These are phyloP conservation scores for Fusarium sp. DNA, from an alignment of 2,329 filamentous ascomycete species.

Conservation along the genomic window DNA sequence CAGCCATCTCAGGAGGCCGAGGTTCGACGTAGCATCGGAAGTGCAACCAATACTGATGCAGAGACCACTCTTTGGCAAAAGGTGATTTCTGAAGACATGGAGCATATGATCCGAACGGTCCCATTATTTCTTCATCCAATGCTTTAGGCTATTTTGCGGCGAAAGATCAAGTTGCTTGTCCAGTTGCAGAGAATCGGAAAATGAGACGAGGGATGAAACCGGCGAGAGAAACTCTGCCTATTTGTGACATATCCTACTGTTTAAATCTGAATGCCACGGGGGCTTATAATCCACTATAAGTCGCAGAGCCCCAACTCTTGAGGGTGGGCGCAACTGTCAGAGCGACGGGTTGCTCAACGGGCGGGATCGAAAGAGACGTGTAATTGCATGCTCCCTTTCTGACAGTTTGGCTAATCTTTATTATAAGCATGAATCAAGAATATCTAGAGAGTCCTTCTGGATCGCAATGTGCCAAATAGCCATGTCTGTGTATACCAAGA, in stretches of 20 bases:
- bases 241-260: background rate
- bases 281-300: too few relatives aligned
- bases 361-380: too few relatives aligned
- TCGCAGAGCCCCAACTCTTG: background rate
- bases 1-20: background rate
- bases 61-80: background rate
- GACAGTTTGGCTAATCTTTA: background rate
- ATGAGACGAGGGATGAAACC: too few relatives aligned
- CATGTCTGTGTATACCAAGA: background rate
- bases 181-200: too few relatives aligned
- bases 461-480: background rate
- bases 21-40: background rate
- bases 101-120: background rate
- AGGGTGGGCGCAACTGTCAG: background rate
- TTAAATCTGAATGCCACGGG: background rate
- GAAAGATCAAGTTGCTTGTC: too few relatives aligned
- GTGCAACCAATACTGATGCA: background rate
- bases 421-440: background rate
- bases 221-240: too few relatives aligned
- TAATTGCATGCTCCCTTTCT: too few relatives aligned
- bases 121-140: background rate
- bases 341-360: background rate
- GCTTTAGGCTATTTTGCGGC: background rate
- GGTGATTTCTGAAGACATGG: rapidly evolving
- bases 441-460: background rate